These are phyloP conservation scores for Penicillium salamii DNA, from an alignment of 495 filamentous ascomycete species.

Conservation along the genomic window DNA sequence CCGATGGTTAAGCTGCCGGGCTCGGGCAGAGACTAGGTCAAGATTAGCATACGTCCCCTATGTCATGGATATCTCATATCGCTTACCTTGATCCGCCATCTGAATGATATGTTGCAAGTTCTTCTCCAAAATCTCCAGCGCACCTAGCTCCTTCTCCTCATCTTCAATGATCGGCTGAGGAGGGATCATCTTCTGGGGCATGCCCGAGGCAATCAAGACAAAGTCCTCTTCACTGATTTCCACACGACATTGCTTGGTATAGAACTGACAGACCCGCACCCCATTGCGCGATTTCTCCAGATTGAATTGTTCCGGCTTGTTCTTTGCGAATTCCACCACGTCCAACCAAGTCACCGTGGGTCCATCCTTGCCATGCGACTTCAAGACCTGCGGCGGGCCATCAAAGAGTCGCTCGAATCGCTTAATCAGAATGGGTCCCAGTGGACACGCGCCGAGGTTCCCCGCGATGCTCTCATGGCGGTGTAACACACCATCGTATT, in stretches of 20 bases:
- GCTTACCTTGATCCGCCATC: constrained; percentile 74
- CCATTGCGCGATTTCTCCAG: constrained; percentile 66
- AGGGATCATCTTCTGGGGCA: constrained; percentile 79
- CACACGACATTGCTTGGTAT: constrained; percentile 74
- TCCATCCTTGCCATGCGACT: constrained; percentile 60
- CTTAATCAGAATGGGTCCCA: constrained; percentile 78
- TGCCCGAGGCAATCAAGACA: constrained; percentile 74
- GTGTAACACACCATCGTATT: constrained; percentile 80
- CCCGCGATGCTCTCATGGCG: constrained; percentile 82
- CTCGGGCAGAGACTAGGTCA: constrained; percentile 64
- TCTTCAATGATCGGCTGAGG: constrained; percentile 81
- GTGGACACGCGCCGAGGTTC: constrained; percentile 78
- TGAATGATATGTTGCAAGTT: constrained; percentile 71
- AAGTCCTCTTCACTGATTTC: constrained; percentile 89
- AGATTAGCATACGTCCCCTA: constrained; percentile 4
- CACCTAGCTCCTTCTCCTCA: constrained; percentile 79
- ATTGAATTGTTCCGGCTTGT: constrained; percentile 76
- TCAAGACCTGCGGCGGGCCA: constrained; percentile 68
- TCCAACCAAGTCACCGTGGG: constrained; percentile 74
- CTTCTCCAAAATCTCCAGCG: constrained; percentile 77
- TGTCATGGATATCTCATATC: not conserved
- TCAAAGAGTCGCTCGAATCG: constrained; percentile 85
- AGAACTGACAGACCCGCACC: constrained; percentile 71
- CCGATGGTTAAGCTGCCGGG: constrained; percentile 78
- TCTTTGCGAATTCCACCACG: constrained; percentile 78